phyloP scores from a whole-genome alignment of 352 stramenopile genomes.

The Pelagophyceae sp. region DNA sequence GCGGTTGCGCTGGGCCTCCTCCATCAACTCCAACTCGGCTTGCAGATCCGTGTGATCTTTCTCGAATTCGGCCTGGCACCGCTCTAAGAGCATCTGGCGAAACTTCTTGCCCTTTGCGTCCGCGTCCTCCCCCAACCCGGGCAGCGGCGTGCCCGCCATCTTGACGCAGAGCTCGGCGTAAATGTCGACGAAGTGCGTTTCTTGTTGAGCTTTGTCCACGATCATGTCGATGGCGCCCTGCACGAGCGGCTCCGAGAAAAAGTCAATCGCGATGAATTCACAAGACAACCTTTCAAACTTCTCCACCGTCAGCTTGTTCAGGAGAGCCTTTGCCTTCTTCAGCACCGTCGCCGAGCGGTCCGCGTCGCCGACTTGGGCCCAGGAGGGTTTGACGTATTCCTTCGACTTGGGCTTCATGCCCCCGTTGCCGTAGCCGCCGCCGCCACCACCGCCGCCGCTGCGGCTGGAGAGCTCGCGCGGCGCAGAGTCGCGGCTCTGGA shows the following conservation, averaged over 20 bases:
- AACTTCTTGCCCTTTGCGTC: conserved; percentile 80
- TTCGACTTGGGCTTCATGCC: neutral
- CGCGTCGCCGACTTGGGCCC: conserved; percentile 22
- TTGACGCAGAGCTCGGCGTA: conserved; percentile 86
- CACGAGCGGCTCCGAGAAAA: conserved; percentile 64
- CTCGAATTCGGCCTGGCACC: conserved; percentile 88
- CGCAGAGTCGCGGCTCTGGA: neutral
- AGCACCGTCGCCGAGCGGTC: conserved; percentile 56
- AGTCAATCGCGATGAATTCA: conserved; percentile 75
- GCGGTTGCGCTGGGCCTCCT: conserved; percentile 45
- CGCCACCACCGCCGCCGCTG: neutral
- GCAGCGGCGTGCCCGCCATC: conserved; percentile 70
- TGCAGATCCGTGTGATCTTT: conserved; percentile 45
- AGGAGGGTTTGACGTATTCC: conserved; percentile 10
- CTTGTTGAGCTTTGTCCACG: conserved; percentile 85
- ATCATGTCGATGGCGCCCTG: conserved; percentile 79
- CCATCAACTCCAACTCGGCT: conserved; percentile 19
- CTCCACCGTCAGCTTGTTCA: conserved; percentile 93
- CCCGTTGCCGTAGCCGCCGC: too few species aligned
- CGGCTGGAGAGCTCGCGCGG: neutral
- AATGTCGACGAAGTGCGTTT: conserved; percentile 91
- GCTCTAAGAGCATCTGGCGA: conserved; percentile 77
- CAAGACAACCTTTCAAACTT: conserved; percentile 90
- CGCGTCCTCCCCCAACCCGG: conserved; percentile 56
- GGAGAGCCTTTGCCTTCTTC: conserved; percentile 73